These are phyloP conservation scores for Flaveria ramosissima DNA, from an alignment of 129 eudicot genomes.

Conservation along the genomic window DNA sequence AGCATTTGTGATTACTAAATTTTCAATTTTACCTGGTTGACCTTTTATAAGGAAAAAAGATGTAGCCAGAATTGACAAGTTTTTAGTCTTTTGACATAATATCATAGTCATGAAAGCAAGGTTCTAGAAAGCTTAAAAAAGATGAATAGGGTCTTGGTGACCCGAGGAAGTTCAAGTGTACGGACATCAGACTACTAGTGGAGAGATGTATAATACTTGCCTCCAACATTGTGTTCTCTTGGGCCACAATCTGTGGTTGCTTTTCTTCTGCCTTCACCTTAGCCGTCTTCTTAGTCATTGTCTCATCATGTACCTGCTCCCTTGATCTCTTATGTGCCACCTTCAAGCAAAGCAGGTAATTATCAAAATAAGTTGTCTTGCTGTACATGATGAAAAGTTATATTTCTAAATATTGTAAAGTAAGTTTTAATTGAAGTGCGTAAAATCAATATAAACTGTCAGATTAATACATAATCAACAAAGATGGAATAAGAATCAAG, in stretches of 20 bases:
- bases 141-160: neutral
- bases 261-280: neutral
- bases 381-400: neutral
- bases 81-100: neutral
- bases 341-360: neutral
- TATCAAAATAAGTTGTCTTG: neutral
- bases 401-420: neutral
- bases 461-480: no score
- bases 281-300: slow-evolving; percentile 17
- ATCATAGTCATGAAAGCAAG: no score
- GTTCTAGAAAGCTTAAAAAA: neutral
- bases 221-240: neutral
- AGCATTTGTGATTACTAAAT: neutral
- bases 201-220: neutral
- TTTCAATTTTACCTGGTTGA: neutral
- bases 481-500: no score
- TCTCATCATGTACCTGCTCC: neutral
- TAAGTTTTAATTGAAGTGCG: no score
- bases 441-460: no score
- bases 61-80: no score
- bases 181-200: neutral
- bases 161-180: neutral
- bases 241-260: slow-evolving; percentile 1
- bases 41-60: no score
- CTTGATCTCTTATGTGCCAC: slow-evolving; percentile 13